Evolutionary conservation across 352 stramenopile genomes (phyloP), one percentile per base, ranked within the genome.

Genomic region (Aphanomyces stellatus): DNA sequence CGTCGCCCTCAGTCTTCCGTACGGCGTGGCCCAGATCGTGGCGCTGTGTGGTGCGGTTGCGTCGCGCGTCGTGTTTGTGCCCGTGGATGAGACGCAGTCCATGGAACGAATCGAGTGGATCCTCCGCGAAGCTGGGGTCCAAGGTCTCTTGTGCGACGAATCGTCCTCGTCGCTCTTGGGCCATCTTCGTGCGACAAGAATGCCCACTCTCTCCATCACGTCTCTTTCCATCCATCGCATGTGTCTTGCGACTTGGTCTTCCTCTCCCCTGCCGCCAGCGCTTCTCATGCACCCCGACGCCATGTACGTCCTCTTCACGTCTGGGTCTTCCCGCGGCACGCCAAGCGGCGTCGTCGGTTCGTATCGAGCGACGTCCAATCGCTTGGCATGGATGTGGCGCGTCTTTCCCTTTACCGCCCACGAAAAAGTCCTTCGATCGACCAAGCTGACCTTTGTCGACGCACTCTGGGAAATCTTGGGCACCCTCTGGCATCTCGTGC

Each of bases 281-380:
- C 33, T 41, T 19, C 28, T 43, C 30, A 46, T 53, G 24, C 46
- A 75, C 41, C 43, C 33, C 30, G 70, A 80, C 22, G 57, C 69
- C 10, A 53, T 77, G 55, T 81, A 81, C 64, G 67, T 81, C 25
- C 64, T 81, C 28, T 80, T 69, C 69, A 81, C 75, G 11, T 81
- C 75, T 10, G 75, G 75, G 11, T n/a, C n/a, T n/a, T 76, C 70
- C 15, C 76, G 73, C 19, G 72, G 72, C 1, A 35, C 43, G 34
- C 69, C 69, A 10, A 81, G 80, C 49, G 71, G 74, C 7, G 75
- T 81, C n/a, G 37, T 51, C 4, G 75, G 75, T 30, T 77, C 71
- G 25, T 28, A 51, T 51, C 41, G 46, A 19, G 75, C 71, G 4
- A 68, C 73, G 15, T 34, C 62, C 2, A 79, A 81, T 25, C 73